These are phyloP conservation scores for Plasmopara muralis DNA, from an alignment of 352 stramenopile species.

Conservation along the genomic window DNA sequence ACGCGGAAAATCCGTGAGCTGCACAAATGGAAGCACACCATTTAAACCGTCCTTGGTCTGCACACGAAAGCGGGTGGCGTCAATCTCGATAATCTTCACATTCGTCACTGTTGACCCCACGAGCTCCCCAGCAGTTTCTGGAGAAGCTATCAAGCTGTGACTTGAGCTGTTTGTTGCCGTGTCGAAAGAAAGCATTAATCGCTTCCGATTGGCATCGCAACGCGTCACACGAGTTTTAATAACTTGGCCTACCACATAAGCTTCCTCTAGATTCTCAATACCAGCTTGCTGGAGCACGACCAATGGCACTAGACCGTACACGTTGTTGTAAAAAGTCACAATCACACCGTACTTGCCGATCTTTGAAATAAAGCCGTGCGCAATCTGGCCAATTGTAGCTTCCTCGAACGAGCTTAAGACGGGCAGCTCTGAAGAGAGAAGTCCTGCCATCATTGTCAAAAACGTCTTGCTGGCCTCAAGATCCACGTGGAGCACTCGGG, in stretches of 20 bases:
- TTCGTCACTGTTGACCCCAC: conserved; percentile 53
- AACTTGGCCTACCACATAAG: conserved; percentile 83
- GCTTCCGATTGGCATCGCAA: conserved; percentile 70
- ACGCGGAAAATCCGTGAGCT: conserved; percentile 81
- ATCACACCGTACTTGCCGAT: conserved; percentile 89
- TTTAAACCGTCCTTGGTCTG: conserved; percentile 70
- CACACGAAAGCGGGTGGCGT: conserved; percentile 61
- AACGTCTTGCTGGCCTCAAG: conserved; percentile 89
- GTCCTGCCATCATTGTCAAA: conserved; percentile 85
- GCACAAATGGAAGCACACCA: conserved; percentile 69
- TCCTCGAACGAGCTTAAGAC: conserved; percentile 73
- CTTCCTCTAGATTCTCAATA: conserved; percentile 77
- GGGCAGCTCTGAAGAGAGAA: conserved; percentile 70
- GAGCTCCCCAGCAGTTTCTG: conserved; percentile 24
- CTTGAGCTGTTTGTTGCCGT: conserved; percentile 24
- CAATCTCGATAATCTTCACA: conserved; percentile 62
- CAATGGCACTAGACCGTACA: conserved; percentile 89
- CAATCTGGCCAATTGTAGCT: conserved; percentile 61
- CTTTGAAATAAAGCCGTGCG: conserved; percentile 91
- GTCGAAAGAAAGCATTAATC: conserved; percentile 84
- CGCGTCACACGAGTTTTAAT: conserved; percentile 73
- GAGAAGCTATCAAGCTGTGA: conserved; percentile 12
- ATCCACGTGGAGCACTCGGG: conserved; percentile 79
- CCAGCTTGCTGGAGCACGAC: conserved; percentile 77
- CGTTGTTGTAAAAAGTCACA: conserved; percentile 95